These are phyloP conservation scores for Lactarius trivialis DNA, from an alignment of 768 basidiomycete species.

Conservation along the genomic window DNA sequence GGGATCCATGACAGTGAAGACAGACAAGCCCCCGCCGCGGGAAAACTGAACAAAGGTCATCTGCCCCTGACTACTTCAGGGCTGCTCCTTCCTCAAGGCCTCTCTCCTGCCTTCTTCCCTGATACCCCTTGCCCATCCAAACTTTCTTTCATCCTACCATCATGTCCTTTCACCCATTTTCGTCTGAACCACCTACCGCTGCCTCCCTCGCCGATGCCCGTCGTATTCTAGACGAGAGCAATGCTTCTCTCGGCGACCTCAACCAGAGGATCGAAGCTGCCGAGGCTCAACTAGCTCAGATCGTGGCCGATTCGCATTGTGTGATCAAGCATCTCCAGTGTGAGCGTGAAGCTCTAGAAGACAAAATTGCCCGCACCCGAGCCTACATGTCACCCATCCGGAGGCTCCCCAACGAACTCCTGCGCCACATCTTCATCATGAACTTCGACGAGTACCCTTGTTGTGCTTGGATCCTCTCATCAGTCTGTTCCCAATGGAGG, in stretches of 20 bases:
- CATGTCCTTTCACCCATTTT: conserved; percentile 28
- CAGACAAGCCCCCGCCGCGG: conserved; percentile 4
- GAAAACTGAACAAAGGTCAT: conserved; percentile 13
- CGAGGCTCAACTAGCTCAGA: conserved; percentile 50
- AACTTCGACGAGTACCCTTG: conserved; percentile 66
- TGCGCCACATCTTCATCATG: conserved; percentile 64
- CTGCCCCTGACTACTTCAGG: conserved; percentile 11
- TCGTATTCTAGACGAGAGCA: conserved; percentile 34
- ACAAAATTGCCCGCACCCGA: conserved; percentile 41
- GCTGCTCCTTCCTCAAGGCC: not conserved
- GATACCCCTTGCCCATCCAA: conserved; percentile 5
- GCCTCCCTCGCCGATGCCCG: conserved; percentile 48
- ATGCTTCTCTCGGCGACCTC: conserved; percentile 31
- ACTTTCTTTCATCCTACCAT: conserved; percentile 16
- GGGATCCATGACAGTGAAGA: not conserved
- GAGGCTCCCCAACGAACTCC: conserved; percentile 63
- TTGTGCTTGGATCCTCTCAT: conserved; percentile 67
- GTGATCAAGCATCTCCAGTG: conserved; percentile 48
- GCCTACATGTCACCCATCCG: conserved; percentile 71
- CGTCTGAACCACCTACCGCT: conserved; percentile 52
- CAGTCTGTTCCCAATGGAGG: conserved; percentile 65
- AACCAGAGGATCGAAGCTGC: conserved; percentile 44
- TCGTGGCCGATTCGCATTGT: conserved; percentile 48
- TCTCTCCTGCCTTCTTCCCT: not conserved
- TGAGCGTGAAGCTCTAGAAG: conserved; percentile 44